phyloP scores from a whole-genome alignment of 2,329 filamentous ascomycete species.

The Aspergillus ibericus region DNA sequence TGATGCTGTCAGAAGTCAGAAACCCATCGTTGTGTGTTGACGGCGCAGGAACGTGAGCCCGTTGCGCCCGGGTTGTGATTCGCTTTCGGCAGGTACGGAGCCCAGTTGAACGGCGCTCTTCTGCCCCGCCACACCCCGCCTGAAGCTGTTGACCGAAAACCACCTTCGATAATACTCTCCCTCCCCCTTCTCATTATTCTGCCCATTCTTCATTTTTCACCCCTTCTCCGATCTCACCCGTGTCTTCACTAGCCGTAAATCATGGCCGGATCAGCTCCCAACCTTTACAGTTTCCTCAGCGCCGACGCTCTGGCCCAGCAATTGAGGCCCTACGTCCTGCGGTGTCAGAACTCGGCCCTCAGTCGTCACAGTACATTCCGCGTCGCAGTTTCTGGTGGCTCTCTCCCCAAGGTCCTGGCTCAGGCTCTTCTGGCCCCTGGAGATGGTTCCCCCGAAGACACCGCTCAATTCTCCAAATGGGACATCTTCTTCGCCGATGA shows the following conservation, averaged over 20 bases:
- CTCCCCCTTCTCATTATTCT: neutral
- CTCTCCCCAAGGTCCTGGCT: slow-evolving; percentile 83
- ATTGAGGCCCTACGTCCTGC: slow-evolving; percentile 79
- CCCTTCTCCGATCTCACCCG: neutral
- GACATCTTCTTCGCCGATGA: slow-evolving; percentile 99
- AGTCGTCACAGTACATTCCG: slow-evolving; percentile 82
- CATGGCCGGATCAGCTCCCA: slow-evolving; percentile 49
- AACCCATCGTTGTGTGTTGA: neutral
- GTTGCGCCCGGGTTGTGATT: slow-evolving; percentile 1
- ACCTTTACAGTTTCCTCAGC: slow-evolving; percentile 77
- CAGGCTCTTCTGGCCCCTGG: slow-evolving; percentile 69
- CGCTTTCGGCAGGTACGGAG: slow-evolving; percentile 12
- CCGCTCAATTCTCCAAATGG: slow-evolving; percentile 80
- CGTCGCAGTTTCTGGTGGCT: slow-evolving; percentile 89
- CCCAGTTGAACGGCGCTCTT: slow-evolving; percentile 3
- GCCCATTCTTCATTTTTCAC: neutral
- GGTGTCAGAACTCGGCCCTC: slow-evolving; percentile 76
- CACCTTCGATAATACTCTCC: neutral
- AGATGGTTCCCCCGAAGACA: slow-evolving; percentile 57
- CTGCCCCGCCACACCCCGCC: slow-evolving; percentile 19
- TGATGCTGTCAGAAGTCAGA: neutral
- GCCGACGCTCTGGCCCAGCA: slow-evolving; percentile 69
- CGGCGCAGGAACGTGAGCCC: neutral
- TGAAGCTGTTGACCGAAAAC: slow-evolving; percentile 16
- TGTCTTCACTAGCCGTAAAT: slow-evolving; percentile 11